Evolutionary conservation across 2,329 filamentous ascomycete genomes (phyloP).

Genomic region (Scedosporium apiospermum): DNA sequence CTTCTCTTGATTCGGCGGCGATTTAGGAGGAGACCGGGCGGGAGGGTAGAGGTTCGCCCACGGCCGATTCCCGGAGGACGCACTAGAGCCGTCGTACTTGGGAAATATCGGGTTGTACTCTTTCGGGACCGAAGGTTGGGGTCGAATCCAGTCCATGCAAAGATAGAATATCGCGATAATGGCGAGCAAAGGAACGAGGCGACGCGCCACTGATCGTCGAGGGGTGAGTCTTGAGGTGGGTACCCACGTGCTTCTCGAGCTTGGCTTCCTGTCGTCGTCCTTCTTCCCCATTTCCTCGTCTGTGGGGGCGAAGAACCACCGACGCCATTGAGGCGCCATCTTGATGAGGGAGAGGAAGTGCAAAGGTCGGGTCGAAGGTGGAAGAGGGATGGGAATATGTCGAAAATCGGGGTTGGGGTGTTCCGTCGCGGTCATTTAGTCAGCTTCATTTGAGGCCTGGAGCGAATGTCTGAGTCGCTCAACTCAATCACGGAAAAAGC

Average conservation of each 20-base stretch:
- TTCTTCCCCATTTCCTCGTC: slow-evolving; percentile 52
- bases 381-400: too few relatives aligned
- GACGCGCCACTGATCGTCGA: slow-evolving; percentile 31
- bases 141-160: slow-evolving; percentile 46
- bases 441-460: not conserved
- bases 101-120: slow-evolving; percentile 19
- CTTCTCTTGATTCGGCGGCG: not conserved
- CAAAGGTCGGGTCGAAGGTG: not conserved
- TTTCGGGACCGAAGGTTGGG: slow-evolving; percentile 47
- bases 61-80: not conserved
- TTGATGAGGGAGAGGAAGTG: not conserved
- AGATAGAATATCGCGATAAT: slow-evolving; percentile 31
- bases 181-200: slow-evolving; percentile 43
- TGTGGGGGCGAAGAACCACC: slow-evolving; percentile 32
- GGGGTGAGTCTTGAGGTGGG: slow-evolving; percentile 20
- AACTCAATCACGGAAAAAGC: not conserved
- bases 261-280: slow-evolving; percentile 41
- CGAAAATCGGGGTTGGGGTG: not conserved
- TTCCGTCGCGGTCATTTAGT: not conserved
- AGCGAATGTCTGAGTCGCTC: not conserved
- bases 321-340: slow-evolving; percentile 6
- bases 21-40: not conserved
- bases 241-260: slow-evolving; percentile 12
- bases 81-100: slow-evolving; percentile 4
- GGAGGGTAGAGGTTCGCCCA: slow-evolving; percentile 8